Conservation (phyloP, 2,329 filamentous ascomycete genomes). For the Colletotrichum karsti region DNA sequence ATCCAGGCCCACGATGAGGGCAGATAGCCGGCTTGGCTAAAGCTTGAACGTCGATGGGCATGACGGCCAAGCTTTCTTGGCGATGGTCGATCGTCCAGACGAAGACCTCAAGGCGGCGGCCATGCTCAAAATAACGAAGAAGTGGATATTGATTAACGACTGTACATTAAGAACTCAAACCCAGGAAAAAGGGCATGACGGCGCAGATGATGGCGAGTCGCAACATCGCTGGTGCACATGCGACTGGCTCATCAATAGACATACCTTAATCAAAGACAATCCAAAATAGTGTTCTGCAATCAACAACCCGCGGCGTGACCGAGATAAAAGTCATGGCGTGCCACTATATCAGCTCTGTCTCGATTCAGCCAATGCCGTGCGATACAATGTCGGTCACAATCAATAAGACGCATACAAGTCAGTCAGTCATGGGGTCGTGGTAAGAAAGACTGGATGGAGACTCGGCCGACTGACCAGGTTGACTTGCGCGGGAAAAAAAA, state of each 20-base stretch:
- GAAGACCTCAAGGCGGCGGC: neutral
- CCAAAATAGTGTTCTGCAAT: neutral
- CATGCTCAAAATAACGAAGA: neutral
- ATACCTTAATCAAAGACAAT: neutral
- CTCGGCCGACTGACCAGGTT: neutral
- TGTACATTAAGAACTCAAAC: too few relatives aligned
- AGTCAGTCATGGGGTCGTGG: neutral
- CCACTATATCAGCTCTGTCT: neutral
- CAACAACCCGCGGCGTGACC: neutral
- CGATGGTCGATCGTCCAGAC: neutral
- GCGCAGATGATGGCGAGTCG: neutral
- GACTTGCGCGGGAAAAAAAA: neutral
- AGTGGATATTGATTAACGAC: too few relatives aligned
- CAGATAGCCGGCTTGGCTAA: constrained; percentile 18
- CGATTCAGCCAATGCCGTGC: neutral
- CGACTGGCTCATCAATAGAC: neutral
- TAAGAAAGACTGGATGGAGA: neutral
- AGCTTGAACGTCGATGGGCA: constrained; percentile 8
- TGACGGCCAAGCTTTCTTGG: constrained; percentile 13
- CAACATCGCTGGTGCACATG: too few relatives aligned
- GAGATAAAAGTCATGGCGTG: neutral
- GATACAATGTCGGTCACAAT: neutral
- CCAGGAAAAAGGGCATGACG: too few relatives aligned
- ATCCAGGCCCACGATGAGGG: neutral
- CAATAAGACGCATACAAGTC: neutral